Evolutionary conservation across 2,329 filamentous ascomycete genomes (phyloP).

Genomic region (Talaromyces atroroseus): DNA sequence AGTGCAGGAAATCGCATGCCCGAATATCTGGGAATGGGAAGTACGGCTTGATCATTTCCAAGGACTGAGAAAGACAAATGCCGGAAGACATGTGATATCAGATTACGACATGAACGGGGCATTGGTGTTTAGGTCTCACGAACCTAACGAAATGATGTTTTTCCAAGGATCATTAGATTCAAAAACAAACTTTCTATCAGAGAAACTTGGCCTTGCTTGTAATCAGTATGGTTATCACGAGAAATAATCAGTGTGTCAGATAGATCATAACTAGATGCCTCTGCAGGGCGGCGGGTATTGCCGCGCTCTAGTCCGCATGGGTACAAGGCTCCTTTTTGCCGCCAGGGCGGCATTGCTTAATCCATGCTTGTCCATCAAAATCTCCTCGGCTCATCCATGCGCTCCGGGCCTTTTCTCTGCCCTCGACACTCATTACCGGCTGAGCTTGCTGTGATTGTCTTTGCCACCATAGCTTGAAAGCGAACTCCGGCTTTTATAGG

Average conservation of each 20-base stretch:
- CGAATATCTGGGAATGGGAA: not conserved
- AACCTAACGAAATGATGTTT: too few relatives aligned
- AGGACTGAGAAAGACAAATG: not conserved
- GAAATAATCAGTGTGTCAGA: too few relatives aligned
- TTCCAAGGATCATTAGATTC: too few relatives aligned
- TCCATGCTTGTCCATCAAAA: not conserved
- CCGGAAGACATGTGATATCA: not conserved
- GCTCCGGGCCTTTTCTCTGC: not conserved
- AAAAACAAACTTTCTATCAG: too few relatives aligned
- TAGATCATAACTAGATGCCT: too few relatives aligned
- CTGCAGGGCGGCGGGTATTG: slow-evolving; percentile 10
- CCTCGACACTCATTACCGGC: not conserved
- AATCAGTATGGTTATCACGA: too few relatives aligned
- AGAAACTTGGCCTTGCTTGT: too few relatives aligned
- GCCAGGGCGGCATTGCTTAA: slow-evolving; percentile 8
- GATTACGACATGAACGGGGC: not conserved
- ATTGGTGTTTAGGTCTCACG: too few relatives aligned
- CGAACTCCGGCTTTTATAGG: not conserved
- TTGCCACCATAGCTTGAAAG: not conserved
- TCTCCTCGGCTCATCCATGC: not conserved
- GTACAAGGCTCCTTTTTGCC: slow-evolving; percentile 12
- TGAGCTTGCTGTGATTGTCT: not conserved
- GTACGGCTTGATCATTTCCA: too few relatives aligned
- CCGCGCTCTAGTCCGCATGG: slow-evolving; percentile 12
- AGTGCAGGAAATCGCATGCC: not conserved